phyloP scores from a whole-genome alignment of 2,329 filamentous ascomycete genomes.

The Botrytis fabae region DNA sequence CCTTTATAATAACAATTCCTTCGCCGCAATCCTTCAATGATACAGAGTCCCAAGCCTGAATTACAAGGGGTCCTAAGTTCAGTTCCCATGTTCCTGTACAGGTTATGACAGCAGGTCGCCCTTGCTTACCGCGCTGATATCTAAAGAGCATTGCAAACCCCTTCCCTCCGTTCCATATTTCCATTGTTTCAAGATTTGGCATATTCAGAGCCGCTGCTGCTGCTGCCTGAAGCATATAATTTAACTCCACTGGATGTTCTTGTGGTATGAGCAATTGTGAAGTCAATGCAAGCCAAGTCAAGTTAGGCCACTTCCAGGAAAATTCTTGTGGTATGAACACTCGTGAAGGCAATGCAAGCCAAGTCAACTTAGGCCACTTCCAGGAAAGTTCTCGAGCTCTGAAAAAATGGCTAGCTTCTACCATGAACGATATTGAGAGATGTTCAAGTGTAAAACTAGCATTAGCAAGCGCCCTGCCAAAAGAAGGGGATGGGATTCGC shows the following conservation, averaged over 20 bases:
- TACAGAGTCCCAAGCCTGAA: not conserved
- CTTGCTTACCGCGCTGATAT: not conserved
- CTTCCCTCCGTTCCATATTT: not conserved
- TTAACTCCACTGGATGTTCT: not conserved
- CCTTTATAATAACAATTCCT: not conserved
- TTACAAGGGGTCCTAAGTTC: not conserved
- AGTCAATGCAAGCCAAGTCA: too few relatives aligned
- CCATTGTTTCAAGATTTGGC: not conserved
- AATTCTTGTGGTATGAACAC: too few relatives aligned
- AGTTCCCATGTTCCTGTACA: not conserved
- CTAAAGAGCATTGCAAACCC: not conserved
- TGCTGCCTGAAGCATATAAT: not conserved
- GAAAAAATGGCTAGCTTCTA: not conserved
- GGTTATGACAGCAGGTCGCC: not conserved
- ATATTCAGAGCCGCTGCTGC: not conserved
- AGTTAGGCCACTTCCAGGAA: too few relatives aligned
- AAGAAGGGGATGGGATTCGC: too few relatives aligned
- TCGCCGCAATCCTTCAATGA: not conserved
- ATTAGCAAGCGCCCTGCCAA: not conserved
- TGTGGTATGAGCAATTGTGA: not conserved
- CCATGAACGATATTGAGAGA: not conserved
- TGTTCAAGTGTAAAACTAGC: not conserved
- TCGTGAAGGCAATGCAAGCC: too few relatives aligned
- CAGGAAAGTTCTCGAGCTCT: not conserved
- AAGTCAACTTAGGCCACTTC: too few relatives aligned